Evolutionary conservation across 2,329 filamentous ascomycete genomes (phyloP).

Genomic region (Knufia petricola): DNA sequence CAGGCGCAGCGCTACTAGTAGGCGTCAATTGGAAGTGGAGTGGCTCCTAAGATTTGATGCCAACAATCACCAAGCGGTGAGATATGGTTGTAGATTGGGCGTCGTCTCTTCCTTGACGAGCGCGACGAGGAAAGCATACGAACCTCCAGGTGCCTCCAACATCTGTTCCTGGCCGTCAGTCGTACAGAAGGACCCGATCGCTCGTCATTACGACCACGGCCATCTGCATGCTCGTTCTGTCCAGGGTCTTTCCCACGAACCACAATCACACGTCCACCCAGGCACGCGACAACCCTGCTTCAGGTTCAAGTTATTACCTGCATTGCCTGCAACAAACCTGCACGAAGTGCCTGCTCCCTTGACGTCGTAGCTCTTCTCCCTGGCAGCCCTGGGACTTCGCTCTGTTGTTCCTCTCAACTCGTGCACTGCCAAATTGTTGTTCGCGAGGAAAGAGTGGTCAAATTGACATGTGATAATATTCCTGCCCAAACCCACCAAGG

Average conservation of each 20-base stretch:
- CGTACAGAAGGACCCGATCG: not conserved
- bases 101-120: not conserved
- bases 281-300: conserved; percentile 8
- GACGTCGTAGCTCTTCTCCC: conserved; percentile 4
- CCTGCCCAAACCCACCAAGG: not conserved
- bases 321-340: conserved; percentile 1
- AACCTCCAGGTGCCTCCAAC: too few relatives aligned
- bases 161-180: too few relatives aligned
- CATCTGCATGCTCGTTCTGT: not conserved
- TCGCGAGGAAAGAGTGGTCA: conserved; percentile 1
- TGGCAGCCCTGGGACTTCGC: not conserved
- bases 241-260: conserved; percentile 1
- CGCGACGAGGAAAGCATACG: not conserved
- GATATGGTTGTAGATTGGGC: not conserved
- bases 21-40: not conserved
- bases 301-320: too few relatives aligned
- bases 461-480: conserved; percentile 22
- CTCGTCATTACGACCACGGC: not conserved
- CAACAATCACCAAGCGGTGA: not conserved
- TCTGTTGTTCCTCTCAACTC: not conserved
- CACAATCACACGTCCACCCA: not conserved
- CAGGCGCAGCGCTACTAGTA: too few relatives aligned
- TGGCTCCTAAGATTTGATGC: not conserved
- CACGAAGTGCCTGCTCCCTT: not conserved
- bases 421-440: not conserved